A percentile compares a stretch with the other conserved stretches of the same genome.
Conservation (phyloP, 306 rosid genomes). For the Malus sylvestris region DNA sequence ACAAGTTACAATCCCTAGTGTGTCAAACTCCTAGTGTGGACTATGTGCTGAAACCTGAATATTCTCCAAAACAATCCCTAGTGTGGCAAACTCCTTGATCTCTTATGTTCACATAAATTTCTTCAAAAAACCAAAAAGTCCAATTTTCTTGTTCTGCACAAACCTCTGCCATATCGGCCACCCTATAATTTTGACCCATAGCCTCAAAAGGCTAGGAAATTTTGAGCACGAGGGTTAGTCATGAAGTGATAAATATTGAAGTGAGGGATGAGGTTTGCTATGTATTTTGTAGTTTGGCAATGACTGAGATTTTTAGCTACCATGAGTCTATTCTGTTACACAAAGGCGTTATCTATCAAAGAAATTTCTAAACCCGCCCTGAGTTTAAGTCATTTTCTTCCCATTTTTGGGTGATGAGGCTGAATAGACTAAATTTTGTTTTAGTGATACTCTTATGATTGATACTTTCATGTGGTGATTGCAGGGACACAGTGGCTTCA, state of each 20-base stretch:
- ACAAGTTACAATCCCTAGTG: neutral
- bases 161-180: neutral
- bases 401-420: neutral
- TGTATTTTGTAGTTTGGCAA: too few relatives aligned
- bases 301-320: neutral
- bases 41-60: neutral
- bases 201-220: neutral
- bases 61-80: neutral
- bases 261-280: neutral
- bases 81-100: neutral
- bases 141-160: neutral
- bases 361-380: neutral
- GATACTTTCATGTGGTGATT: neutral
- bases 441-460: conserved; percentile 4
- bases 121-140: neutral
- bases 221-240: neutral
- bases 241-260: neutral
- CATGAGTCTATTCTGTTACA: neutral
- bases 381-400: too few relatives aligned
- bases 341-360: neutral
- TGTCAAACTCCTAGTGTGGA: neutral
- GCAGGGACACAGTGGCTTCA: conserved; percentile 93
- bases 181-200: neutral
- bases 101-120: neutral
- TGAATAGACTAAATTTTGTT: conserved; percentile 2